Base-by-base conservation (phyloP, 805 yeast genomes). In the Kazachstania taianensis region DNA sequence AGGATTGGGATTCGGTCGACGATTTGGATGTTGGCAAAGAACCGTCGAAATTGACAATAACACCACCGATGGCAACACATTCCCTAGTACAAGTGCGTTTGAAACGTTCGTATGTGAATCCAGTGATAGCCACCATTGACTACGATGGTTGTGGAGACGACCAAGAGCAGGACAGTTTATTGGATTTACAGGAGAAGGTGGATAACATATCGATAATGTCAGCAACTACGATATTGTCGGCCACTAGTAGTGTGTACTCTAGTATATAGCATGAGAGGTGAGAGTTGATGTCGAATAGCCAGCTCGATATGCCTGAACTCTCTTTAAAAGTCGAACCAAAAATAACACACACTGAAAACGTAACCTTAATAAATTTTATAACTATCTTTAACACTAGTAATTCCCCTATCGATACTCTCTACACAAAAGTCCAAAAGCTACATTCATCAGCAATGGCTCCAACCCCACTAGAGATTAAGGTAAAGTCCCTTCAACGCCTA, bases 381-480 rank as follows among this genome's bases (percentile, higher is more conserved):
- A n/a, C n/a, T n/a, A n/a, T n/a, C n/a, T n/a, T n/a, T n/a, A n/a
- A n/a, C n/a, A n/a, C n/a, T n/a, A n/a, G n/a, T n/a, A n/a, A n/a
- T n/a, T n/a, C n/a, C n/a, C n/a, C n/a, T n/a, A n/a, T n/a, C n/a
- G n/a, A n/a, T n/a, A n/a, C n/a, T n/a, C n/a, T n/a, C n/a, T n/a
- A n/a, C n/a, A n/a, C n/a, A n/a, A n/a, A n/a, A n/a, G n/a, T n/a
- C n/a, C n/a, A n/a, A n/a, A n/a, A n/a, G n/a, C n/a, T n/a, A n/a
- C n/a, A 22, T 22, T n/a, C 12, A 9, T 22, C 5, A 15, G 8
- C 1, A 52, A 80, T 80, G 81, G 67, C 84, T 2, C 92, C 89
- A 20, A 64, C 83, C 2, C 75, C 68, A 41, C 59, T 81, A 28
- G 81, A 79, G 48, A 81, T 84, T 53, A 82, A 81, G 46, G 66